A percentile compares a stretch with the other conserved stretches of the same genome.
phyloP scores from a whole-genome alignment of 176 grass and related monocot genomes.

The Eleusine coracana region DNA sequence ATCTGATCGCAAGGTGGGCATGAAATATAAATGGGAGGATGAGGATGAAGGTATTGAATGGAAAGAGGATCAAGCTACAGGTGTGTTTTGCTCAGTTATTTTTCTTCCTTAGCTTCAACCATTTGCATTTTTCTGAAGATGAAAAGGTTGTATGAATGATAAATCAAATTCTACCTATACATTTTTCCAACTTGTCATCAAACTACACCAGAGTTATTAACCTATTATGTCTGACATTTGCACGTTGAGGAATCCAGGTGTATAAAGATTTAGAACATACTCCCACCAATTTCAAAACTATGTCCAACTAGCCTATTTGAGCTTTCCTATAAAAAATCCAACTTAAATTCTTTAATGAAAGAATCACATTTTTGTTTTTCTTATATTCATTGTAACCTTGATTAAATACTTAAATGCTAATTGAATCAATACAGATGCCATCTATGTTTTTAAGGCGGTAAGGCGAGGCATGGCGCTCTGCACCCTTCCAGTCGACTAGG shows the following conservation, averaged over 20 bases:
- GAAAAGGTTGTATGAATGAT: not conserved
- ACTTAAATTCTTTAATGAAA: no score
- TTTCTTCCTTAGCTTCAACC: not conserved
- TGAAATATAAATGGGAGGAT: slow-evolving; percentile 75
- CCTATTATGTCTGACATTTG: not conserved
- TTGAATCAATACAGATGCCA: not conserved
- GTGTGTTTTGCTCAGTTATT: slow-evolving; percentile 37
- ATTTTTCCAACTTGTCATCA: slow-evolving; percentile 8
- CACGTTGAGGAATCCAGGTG: not conserved
- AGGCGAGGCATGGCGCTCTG: no score
- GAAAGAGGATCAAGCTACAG: slow-evolving; percentile 63
- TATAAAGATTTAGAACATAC: not conserved
- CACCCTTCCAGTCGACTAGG: no score
- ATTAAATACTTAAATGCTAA: not conserved
- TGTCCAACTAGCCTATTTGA: not conserved
- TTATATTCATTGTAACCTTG: not conserved
- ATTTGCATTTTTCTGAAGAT: not conserved
- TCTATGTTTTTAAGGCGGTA: no score
- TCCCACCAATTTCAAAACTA: not conserved
- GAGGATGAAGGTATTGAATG: slow-evolving; percentile 56
- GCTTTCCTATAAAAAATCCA: no score
- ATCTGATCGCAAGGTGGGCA: slow-evolving; percentile 67
- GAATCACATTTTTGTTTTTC: no score
- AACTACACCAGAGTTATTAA: not conserved
- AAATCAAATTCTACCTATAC: slow-evolving; percentile 12